These are phyloP conservation scores for Linum trigynum DNA, from an alignment of 345 rosid species.

Conservation along the genomic window DNA sequence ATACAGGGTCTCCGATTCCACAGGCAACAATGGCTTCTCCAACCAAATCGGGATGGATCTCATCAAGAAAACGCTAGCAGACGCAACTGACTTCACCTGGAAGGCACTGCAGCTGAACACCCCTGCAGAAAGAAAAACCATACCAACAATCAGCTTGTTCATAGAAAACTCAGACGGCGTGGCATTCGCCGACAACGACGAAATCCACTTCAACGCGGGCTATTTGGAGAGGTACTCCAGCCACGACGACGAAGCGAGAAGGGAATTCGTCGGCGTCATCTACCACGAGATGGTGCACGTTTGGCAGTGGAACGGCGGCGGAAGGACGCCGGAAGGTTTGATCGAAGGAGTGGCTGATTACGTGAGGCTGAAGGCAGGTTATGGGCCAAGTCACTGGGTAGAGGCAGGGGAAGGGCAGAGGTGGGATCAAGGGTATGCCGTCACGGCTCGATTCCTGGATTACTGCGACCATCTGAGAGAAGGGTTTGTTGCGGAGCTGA, in stretches of 20 bases:
- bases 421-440: conserved; percentile 15
- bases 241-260: conserved; percentile 16
- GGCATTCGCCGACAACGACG: conserved; percentile 19
- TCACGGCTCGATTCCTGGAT: conserved; percentile 15
- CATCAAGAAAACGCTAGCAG: conserved; percentile 15
- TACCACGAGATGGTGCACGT: conserved; percentile 41
- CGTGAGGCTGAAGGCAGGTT: conserved; percentile 13
- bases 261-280: conserved; percentile 45
- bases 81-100: conserved; percentile 35
- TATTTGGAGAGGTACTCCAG: conserved; percentile 26
- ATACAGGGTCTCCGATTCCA: conserved; percentile 20
- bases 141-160: conserved; percentile 18
- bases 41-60: conserved; percentile 23
- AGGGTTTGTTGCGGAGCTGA: conserved; percentile 2
- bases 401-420: conserved; percentile 11
- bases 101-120: conserved; percentile 22
- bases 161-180: conserved; percentile 22
- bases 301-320: conserved; percentile 21
- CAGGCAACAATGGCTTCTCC: conserved; percentile 25
- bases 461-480: background rate
- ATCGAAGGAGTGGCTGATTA: conserved; percentile 21
- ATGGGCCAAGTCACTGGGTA: background rate
- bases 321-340: conserved; percentile 13
- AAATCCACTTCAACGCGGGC: conserved; percentile 31
- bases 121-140: conserved; percentile 18